Evolutionary conservation across 805 yeast genomes (phyloP), one percentile per base, ranked within the genome.

Genomic region (Sungouiella blattae): DNA sequence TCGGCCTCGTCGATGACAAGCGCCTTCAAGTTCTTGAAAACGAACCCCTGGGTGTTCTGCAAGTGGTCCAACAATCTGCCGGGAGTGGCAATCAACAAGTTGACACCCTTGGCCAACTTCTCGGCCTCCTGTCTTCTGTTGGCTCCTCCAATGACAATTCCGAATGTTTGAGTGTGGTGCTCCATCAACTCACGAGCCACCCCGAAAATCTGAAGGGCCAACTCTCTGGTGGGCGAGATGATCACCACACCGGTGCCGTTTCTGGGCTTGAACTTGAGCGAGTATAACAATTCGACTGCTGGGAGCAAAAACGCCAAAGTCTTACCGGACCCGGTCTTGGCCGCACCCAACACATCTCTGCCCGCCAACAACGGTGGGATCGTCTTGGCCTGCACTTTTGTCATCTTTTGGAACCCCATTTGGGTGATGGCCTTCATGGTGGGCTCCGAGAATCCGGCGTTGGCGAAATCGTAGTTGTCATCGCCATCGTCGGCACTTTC

Each of bases 271-370:
- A 89, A 93, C 58, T 84, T 87, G 53, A 93, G 73, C 12, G 95
- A 80, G 57, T 89, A 84, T 36, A 93, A 72, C 67, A 88, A 68
- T 65, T 93, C 98, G 46, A 93, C 83, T 21, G 98, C 98, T 11
- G 99, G 99, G 41, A 93, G 75, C 54, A 93, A 69, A 52, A 93
- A 93, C 7, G 99, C 98, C 42, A 94, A 68, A 0, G 99, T 93
- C 68, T 93, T 93, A 58, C 99, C 99, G 1, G 97, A 88, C 36
- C 99, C 99, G 3, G 99, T 93, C 67, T 89, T 91, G 38, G 99
- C 99, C n/a, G 98, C 98, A 48, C 98, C 99, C 36, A 93, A 73
- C 14, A 94, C 98, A 64, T 93, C 99, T 50, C 91, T 78, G 28
- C 98, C 98, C 1, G 98, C 97, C 44, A 94, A 66, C 43, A 93